phyloP scores from a whole-genome alignment of 805 yeast species.

The Saccharomycopsis babjevae region DNA sequence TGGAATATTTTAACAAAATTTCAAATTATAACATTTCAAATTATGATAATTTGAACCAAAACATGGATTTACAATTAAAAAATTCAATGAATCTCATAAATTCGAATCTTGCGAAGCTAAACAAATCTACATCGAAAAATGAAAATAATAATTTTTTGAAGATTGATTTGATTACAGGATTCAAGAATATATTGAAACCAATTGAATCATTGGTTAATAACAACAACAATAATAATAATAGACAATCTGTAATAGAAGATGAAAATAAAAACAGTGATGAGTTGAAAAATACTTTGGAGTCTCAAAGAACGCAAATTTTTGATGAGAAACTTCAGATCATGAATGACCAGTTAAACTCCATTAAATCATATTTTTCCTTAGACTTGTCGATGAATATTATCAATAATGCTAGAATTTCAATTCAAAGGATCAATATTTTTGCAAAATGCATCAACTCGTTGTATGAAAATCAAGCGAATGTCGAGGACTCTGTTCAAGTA shows the following conservation, averaged over 20 bases:
- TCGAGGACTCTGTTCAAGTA: constrained; percentile 25
- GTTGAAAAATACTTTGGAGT: constrained; percentile 1
- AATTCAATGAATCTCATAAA: constrained; percentile 19
- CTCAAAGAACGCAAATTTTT: constrained; percentile 23
- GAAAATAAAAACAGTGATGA: constrained; percentile 35
- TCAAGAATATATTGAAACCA: constrained; percentile 45
- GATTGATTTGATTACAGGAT: constrained; percentile 48
- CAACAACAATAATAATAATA: background rate
- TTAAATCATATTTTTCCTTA: constrained; percentile 68
- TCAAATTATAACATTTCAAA: constrained; percentile 28
- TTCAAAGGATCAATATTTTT: constrained; percentile 48
- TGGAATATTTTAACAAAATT: constrained; percentile 24
- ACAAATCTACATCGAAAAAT: constrained; percentile 21
- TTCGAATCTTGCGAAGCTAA: constrained; percentile 29
- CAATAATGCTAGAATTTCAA: constrained; percentile 54
- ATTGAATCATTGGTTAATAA: constrained; percentile 12
- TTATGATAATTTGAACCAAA: constrained; percentile 29
- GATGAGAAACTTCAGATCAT: constrained; percentile 76
- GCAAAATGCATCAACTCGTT: constrained; percentile 19
- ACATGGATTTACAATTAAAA: constrained; percentile 28
- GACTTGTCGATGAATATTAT: constrained; percentile 67
- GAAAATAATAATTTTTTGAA: constrained; percentile 27
- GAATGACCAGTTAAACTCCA: constrained; percentile 61
- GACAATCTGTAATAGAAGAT: constrained; percentile 23
- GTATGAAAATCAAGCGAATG: background rate